A percentile compares a stretch with the other conserved stretches of the same genome.
Evolutionary conservation across 1,139 yeast genomes (phyloP).

Genomic region (Suhomyces kunorum): DNA sequence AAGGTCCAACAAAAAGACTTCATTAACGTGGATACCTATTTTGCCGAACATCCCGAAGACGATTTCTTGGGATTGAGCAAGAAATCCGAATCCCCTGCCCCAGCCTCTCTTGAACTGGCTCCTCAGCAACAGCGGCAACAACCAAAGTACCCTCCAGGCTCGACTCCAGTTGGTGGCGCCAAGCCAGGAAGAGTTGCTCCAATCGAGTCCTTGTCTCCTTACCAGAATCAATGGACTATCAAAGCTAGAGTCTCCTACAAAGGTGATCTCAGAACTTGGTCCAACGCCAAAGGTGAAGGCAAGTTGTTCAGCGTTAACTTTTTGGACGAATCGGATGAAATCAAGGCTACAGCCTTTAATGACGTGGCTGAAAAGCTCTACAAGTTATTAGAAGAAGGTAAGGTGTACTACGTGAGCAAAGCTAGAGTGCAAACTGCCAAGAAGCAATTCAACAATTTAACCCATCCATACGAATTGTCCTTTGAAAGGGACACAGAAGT

Average conservation of each 20-base stretch:
- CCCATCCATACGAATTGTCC: slow-evolving; percentile 85
- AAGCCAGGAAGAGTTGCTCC: slow-evolving; percentile 51
- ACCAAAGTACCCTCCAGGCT: slow-evolving; percentile 20
- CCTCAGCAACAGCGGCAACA: slow-evolving; percentile 13
- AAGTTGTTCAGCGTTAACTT: slow-evolving; percentile 85
- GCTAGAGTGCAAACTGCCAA: slow-evolving; percentile 83
- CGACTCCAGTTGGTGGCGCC: slow-evolving; percentile 15
- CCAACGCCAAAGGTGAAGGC: slow-evolving; percentile 85
- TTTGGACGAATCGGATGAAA: slow-evolving; percentile 93
- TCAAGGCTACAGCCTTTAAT: slow-evolving; percentile 92
- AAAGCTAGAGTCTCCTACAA: slow-evolving; percentile 89
- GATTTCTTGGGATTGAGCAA: slow-evolving; percentile 33
- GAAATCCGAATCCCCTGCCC: slow-evolving; percentile 21
- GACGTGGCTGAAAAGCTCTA: slow-evolving; percentile 79
- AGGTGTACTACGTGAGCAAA: slow-evolving; percentile 80
- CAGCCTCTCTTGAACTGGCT: slow-evolving; percentile 10
- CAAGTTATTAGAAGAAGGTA: slow-evolving; percentile 80
- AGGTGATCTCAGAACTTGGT: slow-evolving; percentile 86
- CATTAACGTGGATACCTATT: slow-evolving; percentile 53
- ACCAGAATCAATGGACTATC: slow-evolving; percentile 87
- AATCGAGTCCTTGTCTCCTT: slow-evolving; percentile 88
- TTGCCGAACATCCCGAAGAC: slow-evolving; percentile 56
- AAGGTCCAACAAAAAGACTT: slow-evolving; percentile 39
- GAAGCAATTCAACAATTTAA: slow-evolving; percentile 79
- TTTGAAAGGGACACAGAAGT: slow-evolving; percentile 79